These are phyloP conservation scores for Ramalina intermedia DNA, from an alignment of 495 filamentous ascomycete genomes.

Conservation along the genomic window DNA sequence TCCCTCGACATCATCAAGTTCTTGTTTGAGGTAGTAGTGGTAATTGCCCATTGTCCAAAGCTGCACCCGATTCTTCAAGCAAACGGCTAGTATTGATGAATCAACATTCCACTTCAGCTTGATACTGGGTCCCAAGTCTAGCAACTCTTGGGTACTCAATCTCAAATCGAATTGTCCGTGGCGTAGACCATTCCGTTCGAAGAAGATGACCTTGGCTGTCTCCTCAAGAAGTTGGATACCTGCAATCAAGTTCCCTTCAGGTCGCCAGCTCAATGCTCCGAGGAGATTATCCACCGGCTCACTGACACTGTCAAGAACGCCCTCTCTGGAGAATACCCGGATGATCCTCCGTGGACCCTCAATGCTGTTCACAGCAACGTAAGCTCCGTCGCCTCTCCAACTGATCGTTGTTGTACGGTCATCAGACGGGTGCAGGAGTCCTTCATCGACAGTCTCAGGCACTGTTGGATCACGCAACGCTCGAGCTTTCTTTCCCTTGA, in stretches of 20 bases:
- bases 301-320: conserved; percentile 75
- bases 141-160: conserved; percentile 40
- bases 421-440: conserved; percentile 56
- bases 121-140: conserved; percentile 43
- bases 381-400: conserved; percentile 92
- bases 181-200: conserved; percentile 87
- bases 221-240: conserved; percentile 59
- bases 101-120: conserved; percentile 75
- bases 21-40: conserved; percentile 97
- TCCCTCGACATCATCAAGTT: conserved; percentile 33
- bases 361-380: conserved; percentile 69
- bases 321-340: conserved; percentile 80
- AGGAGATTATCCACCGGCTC: conserved; percentile 88
- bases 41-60: conserved; percentile 98
- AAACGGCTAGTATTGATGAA: conserved; percentile 77
- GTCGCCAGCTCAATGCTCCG: conserved; percentile 78
- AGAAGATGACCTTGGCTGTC: conserved; percentile 76
- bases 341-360: conserved; percentile 61
- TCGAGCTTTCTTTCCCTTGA: conserved; percentile 84
- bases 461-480: conserved; percentile 85
- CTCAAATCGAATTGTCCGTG: conserved; percentile 82
- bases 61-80: conserved; percentile 60
- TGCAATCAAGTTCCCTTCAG: conserved; percentile 77
- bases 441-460: conserved; percentile 82
- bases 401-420: conserved; percentile 56